A percentile compares a stretch with the other conserved stretches of the same genome.
phyloP scores from a whole-genome alignment of 1,284 basidiomycete species.

The Leccinum huronense region DNA sequence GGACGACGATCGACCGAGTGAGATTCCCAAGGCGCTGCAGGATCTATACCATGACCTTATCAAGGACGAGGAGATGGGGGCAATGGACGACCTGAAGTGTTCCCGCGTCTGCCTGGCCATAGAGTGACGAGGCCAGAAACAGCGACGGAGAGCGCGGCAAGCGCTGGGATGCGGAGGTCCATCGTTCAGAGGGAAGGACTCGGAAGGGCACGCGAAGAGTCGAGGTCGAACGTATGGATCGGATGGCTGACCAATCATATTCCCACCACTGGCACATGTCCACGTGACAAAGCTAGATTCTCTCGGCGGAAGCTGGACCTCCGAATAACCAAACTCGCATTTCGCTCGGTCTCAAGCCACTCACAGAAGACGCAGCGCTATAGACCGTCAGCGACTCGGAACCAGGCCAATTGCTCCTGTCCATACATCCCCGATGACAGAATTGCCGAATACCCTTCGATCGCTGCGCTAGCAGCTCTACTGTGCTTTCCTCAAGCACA shows the following conservation, averaged over 20 bases:
- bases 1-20: slow-evolving; percentile 22
- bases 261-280: too few relatives aligned
- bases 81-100: slow-evolving; percentile 12
- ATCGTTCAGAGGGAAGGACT: slow-evolving; percentile 1
- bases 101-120: slow-evolving; percentile 13
- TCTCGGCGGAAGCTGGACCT: too few relatives aligned
- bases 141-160: slow-evolving; percentile 11
- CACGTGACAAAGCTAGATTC: too few relatives aligned
- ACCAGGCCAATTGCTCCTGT: slow-evolving; percentile 39
- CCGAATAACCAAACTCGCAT: slow-evolving; percentile 68
- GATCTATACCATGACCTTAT: slow-evolving; percentile 27
- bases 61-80: slow-evolving; percentile 30
- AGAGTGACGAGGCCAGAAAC: slow-evolving; percentile 11
- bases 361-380: slow-evolving; percentile 68
- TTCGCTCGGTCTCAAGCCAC: slow-evolving; percentile 90
- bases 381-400: too few relatives aligned
- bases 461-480: slow-evolving; percentile 28
- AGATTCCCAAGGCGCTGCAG: slow-evolving; percentile 25
- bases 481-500: slow-evolving; percentile 44
- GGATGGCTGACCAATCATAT: slow-evolving; percentile 24
- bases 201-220: too few relatives aligned
- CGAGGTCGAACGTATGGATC: too few relatives aligned
- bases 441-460: slow-evolving; percentile 64
- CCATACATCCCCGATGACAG: slow-evolving; percentile 47
- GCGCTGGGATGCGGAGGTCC: slow-evolving; percentile 17